A percentile compares a stretch with the other conserved stretches of the same genome.
phyloP scores from a whole-genome alignment of 2,329 filamentous ascomycete genomes.

The Aspergillus chevalieri region DNA sequence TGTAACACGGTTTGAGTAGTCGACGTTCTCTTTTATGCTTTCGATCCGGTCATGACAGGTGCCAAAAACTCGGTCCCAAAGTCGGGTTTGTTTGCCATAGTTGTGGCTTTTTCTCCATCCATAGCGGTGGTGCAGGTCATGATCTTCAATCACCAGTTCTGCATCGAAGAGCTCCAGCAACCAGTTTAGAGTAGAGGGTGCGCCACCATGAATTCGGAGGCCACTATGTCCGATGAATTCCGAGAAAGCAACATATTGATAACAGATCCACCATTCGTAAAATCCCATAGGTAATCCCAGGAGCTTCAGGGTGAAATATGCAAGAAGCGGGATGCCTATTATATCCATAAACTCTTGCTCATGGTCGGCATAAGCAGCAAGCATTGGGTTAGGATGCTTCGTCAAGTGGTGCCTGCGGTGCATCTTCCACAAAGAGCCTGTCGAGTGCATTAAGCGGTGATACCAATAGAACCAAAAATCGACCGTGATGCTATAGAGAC shows the following conservation, averaged over 20 bases:
- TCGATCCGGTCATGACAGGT: slow-evolving; percentile 32
- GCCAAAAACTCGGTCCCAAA: slow-evolving; percentile 30
- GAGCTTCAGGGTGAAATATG: slow-evolving; percentile 28
- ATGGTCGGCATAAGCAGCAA: slow-evolving; percentile 34
- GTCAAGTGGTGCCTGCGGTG: slow-evolving; percentile 41
- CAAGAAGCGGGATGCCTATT: slow-evolving; percentile 32
- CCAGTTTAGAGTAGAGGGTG: slow-evolving; percentile 27
- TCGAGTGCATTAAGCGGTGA: slow-evolving; percentile 36
- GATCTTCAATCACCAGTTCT: slow-evolving; percentile 39
- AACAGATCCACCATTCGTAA: slow-evolving; percentile 41
- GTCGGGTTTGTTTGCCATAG: slow-evolving; percentile 23
- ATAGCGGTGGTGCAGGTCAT: slow-evolving; percentile 31
- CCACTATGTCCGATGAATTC: slow-evolving; percentile 5
- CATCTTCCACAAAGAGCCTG: slow-evolving; percentile 33
- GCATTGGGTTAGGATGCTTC: slow-evolving; percentile 37
- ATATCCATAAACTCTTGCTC: slow-evolving; percentile 39
- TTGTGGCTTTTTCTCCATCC: slow-evolving; percentile 20
- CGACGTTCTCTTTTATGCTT: slow-evolving; percentile 19
- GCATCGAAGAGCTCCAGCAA: slow-evolving; percentile 25
- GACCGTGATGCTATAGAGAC: slow-evolving; percentile 1
- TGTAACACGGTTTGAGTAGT: slow-evolving; percentile 11
- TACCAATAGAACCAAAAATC: slow-evolving; percentile 19
- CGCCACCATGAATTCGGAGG: slow-evolving; percentile 25
- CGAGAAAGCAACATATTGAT: slow-evolving; percentile 35
- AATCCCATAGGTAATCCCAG: slow-evolving; percentile 38